Evolutionary conservation across 148 eudicot species (phyloP).

Genomic region (Chenopodium album): DNA sequence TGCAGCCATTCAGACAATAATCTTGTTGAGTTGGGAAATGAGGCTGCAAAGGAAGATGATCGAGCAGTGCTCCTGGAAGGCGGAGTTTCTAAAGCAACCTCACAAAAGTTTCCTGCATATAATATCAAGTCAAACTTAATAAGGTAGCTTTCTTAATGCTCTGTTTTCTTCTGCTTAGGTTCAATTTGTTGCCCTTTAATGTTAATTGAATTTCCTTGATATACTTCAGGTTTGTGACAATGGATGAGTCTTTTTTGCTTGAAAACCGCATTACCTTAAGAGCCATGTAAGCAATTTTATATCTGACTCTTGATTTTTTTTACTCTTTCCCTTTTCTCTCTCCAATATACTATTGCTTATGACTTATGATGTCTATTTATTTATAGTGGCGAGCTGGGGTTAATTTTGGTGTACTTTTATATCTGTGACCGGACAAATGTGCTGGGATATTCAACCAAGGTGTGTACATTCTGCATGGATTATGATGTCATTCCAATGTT

Average conservation of each 20-base stretch:
- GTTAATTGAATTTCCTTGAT: conserved; percentile 16
- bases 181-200: neutral
- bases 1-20: conserved; percentile 89
- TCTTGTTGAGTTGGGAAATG: conserved; percentile 75
- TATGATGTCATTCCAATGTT: neutral
- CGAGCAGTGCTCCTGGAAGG: conserved; percentile 85
- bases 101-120: conserved; percentile 49
- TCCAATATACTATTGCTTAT: neutral
- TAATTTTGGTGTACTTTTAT: conserved; percentile 69
- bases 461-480: conserved; percentile 15
- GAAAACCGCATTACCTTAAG: conserved; percentile 79
- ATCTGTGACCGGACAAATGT: conserved; percentile 82
- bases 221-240: conserved; percentile 67
- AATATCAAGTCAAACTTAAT: conserved; percentile 70
- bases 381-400: conserved; percentile 79
- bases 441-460: conserved; percentile 78
- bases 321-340: neutral
- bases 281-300: conserved; percentile 66
- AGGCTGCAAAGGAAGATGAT: conserved; percentile 72
- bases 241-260: conserved; percentile 88
- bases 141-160: conserved; percentile 46
- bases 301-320: neutral
- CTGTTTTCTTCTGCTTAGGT: conserved; percentile 8
- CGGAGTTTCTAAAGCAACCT: conserved; percentile 75
- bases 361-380: conserved; percentile 14